A percentile compares a stretch with the other conserved stretches of the same genome.
Evolutionary conservation across 345 rosid genomes (phyloP).

Genomic region (Gossypium arboreum): DNA sequence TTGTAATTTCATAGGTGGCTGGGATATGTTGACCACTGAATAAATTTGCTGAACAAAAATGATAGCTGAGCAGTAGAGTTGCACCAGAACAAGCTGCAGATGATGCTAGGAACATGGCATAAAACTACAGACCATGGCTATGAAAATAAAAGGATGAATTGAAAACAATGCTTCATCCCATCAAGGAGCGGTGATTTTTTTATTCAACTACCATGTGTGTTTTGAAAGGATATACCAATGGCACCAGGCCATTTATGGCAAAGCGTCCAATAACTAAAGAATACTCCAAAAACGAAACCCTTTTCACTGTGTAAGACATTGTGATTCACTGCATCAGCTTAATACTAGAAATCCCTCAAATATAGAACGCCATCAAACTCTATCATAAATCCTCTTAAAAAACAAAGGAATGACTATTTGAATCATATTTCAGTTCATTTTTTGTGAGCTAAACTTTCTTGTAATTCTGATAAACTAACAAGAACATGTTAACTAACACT

Average conservation of each 20-base stretch:
- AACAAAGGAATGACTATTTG: not conserved
- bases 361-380: not conserved
- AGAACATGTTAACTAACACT: not conserved
- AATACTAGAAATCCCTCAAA: not conserved
- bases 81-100: not conserved
- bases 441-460: not conserved
- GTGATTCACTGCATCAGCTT: not conserved
- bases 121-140: not conserved
- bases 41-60: not conserved
- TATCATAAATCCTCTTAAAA: not conserved
- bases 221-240: not conserved
- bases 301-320: not conserved
- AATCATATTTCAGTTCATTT: not conserved
- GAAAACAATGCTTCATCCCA: not conserved
- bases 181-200: not conserved
- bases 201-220: constrained; percentile 3
- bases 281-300: not conserved
- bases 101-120: constrained; percentile 4
- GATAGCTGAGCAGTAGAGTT: constrained; percentile 4
- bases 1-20: not conserved
- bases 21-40: not conserved
- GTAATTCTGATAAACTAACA: not conserved
- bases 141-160: not conserved
- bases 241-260: not conserved
- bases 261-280: not conserved